Evolutionary conservation across 139 green algal genomes (phyloP).

Genomic region (Closterium sp.): DNA sequence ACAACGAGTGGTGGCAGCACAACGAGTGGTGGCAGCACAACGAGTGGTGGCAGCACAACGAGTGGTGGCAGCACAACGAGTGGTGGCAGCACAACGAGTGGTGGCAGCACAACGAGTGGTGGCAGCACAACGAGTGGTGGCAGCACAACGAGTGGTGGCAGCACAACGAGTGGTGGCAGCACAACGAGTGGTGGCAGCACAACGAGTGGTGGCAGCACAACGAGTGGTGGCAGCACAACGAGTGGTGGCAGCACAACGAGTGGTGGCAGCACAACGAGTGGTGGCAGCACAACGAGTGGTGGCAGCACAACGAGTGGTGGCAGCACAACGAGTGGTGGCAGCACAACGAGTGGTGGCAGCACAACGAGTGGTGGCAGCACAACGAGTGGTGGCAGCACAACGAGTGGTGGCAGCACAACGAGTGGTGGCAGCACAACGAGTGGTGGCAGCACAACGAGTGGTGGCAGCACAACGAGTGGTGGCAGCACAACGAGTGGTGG

Average conservation of each 20-base stretch:
- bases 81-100: neutral
- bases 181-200: neutral
- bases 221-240: neutral
- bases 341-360: neutral
- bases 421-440: neutral
- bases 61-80: neutral
- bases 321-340: neutral
- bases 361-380: neutral
- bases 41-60: neutral
- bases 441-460: neutral
- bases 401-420: no score
- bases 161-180: no score
- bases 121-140: no score
- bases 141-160: no score
- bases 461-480: neutral
- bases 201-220: neutral
- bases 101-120: neutral
- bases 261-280: no score
- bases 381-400: no score
- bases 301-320: neutral
- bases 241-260: no score
- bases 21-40: no score
- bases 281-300: no score
- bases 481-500: neutral
- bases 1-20: no score